Base-by-base conservation (phyloP, 257 asterid species). In the Eustoma russellianum region DNA sequence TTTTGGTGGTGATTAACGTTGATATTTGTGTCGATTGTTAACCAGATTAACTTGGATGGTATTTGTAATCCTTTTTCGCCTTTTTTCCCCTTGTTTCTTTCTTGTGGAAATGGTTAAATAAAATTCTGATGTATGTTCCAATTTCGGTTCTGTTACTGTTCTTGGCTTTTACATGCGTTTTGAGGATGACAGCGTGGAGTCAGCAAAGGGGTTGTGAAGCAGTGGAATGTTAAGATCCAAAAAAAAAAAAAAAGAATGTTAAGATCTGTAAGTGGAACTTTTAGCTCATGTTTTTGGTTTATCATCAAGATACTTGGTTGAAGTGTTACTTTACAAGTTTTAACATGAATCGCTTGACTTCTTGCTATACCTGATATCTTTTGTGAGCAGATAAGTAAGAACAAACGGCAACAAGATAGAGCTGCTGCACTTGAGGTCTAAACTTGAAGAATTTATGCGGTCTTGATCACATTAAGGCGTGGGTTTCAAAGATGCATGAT, bases 361-460 rank as follows among this genome's bases (percentile, higher is more conserved):
- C 17, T 52, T 46, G 53, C 38, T 34, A 5, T 45, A 7, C 35
- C 43, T 44, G 38, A 13, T 41, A 28, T 11, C 47, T 16, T 57
- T 24, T 45, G 24, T 76, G 61, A 70, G 56, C 91, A 92, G 97
- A 79, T 92, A 14, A 88, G 99, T 75, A 93, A 88, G 78, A 93
- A 92, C 66, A 85, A 92, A 74, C 69, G 99, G 1, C 99, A 92
- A 66, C 99, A 88, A 63, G 95, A 88, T 68, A 76, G 97, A 70
- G 94, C 97, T 70, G 99, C 99, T 19, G 99, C 99, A 5, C 92
- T 93, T 53, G 97, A 93, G 83, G 95, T 93, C 66, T 93, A 88
- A 83, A 57, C 97, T 93, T 49, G 99, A 93, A 79, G 99, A 93
- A 70, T 93, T 93, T 52, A 85, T 88, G 97, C 80, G 94, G 49